Conservation (phyloP, 805 yeast genomes). For the Monosporozyma servazzii region DNA sequence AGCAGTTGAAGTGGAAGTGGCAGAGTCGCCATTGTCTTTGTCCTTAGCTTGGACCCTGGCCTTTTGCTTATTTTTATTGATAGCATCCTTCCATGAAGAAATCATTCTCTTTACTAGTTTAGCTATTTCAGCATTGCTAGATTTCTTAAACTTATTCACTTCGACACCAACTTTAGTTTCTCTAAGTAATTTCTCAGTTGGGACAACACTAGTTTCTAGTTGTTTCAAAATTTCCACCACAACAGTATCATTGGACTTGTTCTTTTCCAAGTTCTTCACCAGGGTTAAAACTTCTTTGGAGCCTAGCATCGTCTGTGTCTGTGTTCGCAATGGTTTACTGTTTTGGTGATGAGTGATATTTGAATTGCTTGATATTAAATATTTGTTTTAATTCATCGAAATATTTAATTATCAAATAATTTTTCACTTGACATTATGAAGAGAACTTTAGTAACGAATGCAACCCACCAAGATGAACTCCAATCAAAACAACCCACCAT, state of each 20-base stretch:
- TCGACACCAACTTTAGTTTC: conserved; percentile 96
- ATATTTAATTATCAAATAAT: not conserved
- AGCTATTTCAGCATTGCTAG: conserved; percentile 55
- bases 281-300: conserved; percentile 63
- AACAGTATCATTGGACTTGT: conserved; percentile 47
- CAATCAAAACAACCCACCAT: conserved; percentile 21
- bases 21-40: not conserved
- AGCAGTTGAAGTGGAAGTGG: not conserved
- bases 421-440: not conserved
- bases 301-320: conserved; percentile 40
- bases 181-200: conserved; percentile 77
- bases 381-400: not conserved
- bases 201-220: conserved; percentile 60
- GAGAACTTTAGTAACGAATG: not conserved
- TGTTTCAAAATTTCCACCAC: conserved; percentile 56
- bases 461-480: not conserved
- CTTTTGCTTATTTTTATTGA: conserved; percentile 49
- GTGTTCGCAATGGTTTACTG: not conserved
- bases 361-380: not conserved
- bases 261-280: conserved; percentile 66
- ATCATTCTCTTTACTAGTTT: conserved; percentile 74
- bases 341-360: not conserved
- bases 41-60: not conserved
- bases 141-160: conserved; percentile 77
- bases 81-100: conserved; percentile 82